Evolutionary conservation across 2,329 filamentous ascomycete species (phyloP).

Genomic region (Zasmidium citrigriseum): DNA sequence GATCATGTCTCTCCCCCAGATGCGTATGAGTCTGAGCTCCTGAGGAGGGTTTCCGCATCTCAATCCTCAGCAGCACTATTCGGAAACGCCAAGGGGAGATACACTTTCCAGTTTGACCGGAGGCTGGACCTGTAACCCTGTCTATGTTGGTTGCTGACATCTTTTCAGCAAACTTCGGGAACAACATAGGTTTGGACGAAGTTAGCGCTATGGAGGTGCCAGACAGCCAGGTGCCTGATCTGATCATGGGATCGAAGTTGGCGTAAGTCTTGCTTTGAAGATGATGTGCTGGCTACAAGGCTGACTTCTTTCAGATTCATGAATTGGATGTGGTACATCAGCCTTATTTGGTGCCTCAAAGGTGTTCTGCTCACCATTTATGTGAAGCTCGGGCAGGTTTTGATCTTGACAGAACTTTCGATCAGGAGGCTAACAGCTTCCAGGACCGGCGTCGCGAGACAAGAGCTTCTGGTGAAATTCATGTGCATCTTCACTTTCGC

Average conservation of each 20-base stretch:
- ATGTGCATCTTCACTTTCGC: conserved; percentile 27
- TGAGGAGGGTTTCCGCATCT: too few relatives aligned
- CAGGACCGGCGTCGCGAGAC: conserved; percentile 29
- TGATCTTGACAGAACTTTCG: neutral
- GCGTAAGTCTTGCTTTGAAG: conserved; percentile 16
- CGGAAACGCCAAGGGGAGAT: too few relatives aligned
- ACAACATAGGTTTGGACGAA: conserved; percentile 33
- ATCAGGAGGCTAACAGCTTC: conserved; percentile 1
- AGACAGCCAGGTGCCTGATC: conserved; percentile 23
- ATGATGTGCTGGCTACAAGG: neutral
- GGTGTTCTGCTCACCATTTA: conserved; percentile 37
- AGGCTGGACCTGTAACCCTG: too few relatives aligned
- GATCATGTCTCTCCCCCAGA: too few relatives aligned
- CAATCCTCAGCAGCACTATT: neutral
- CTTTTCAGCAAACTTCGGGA: conserved; percentile 28
- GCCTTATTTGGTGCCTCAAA: conserved; percentile 37
- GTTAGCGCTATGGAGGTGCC: conserved; percentile 31
- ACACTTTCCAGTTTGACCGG: too few relatives aligned
- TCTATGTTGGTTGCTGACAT: too few relatives aligned
- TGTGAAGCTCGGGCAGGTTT: conserved; percentile 23
- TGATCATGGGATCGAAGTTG: conserved; percentile 34
- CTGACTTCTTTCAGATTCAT: conserved; percentile 17
- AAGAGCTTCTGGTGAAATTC: conserved; percentile 26
- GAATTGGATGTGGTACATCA: conserved; percentile 40
- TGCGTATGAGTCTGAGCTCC: too few relatives aligned